Evolutionary conservation across 2,329 filamentous ascomycete species (phyloP).

Genomic region (Apiospora rasikravindrae): DNA sequence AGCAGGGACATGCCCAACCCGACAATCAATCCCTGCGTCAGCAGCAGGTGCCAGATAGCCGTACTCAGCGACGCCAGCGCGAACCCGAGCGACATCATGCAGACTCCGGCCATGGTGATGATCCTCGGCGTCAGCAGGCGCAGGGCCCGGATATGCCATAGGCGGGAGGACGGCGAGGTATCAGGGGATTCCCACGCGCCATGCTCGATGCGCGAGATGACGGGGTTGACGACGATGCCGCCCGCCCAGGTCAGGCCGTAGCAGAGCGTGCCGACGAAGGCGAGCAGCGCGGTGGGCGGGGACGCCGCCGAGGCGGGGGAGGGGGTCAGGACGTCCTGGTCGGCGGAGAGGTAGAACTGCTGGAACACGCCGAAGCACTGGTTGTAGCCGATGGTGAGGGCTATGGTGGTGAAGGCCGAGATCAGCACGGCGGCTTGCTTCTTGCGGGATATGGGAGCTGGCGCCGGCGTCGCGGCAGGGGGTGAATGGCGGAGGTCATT

Average conservation of each 20-base stretch:
- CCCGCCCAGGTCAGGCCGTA: conserved; percentile 55
- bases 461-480: conserved; percentile 16
- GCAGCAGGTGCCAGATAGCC: conserved; percentile 47
- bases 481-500: conserved; percentile 2
- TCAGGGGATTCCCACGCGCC: conserved; percentile 31
- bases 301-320: conserved; percentile 33
- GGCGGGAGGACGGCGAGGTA: conserved; percentile 16
- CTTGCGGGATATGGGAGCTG: conserved; percentile 38
- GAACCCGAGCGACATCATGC: conserved; percentile 48
- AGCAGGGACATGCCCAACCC: conserved; percentile 50
- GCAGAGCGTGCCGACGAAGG: conserved; percentile 54
- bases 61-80: conserved; percentile 44
- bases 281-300: conserved; percentile 48
- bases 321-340: conserved; percentile 44
- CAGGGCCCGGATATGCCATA: conserved; percentile 32
- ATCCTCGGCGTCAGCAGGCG: conserved; percentile 38
- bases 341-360: conserved; percentile 50
- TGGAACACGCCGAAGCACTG: conserved; percentile 56
- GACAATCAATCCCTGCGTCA: conserved; percentile 49
- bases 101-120: conserved; percentile 48
- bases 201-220: conserved; percentile 49
- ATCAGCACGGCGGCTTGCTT: conserved; percentile 49
- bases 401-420: conserved; percentile 50
- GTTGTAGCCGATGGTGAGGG: conserved; percentile 55
- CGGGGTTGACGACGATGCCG: conserved; percentile 53